These are phyloP conservation scores for Fusarium graminum DNA, from an alignment of 2,329 filamentous ascomycete species.

Conservation along the genomic window DNA sequence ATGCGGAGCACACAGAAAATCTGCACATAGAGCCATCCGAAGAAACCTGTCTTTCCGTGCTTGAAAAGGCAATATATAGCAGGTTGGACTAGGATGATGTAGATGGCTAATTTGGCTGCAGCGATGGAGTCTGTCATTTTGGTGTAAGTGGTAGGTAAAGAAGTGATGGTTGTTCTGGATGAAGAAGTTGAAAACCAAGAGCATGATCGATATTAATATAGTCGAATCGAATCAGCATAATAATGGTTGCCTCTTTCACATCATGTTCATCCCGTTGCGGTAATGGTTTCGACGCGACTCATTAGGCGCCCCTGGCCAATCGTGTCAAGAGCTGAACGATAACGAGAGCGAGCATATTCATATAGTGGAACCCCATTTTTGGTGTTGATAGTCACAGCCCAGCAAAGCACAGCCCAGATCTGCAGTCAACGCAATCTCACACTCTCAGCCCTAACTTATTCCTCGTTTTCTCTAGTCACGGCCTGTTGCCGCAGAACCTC, in stretches of 20 bases:
- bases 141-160: background rate
- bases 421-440: background rate
- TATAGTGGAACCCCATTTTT: background rate
- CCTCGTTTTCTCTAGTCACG: background rate
- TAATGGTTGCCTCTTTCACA: conserved; percentile 10
- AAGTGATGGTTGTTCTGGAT: background rate
- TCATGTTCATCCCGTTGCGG: background rate
- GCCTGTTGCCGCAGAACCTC: background rate
- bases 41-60: conserved; percentile 20
- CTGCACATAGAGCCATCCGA: conserved; percentile 22
- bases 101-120: conserved; percentile 17
- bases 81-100: conserved; percentile 16
- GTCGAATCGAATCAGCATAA: background rate
- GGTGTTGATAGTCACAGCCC: background rate
- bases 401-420: background rate
- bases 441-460: background rate
- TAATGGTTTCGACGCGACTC: background rate
- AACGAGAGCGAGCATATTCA: background rate
- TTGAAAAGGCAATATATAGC: conserved; percentile 24
- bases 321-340: background rate
- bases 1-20: conserved; percentile 24
- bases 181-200: background rate
- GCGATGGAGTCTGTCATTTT: conserved; percentile 19
- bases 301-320: background rate
- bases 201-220: conserved; percentile 10